phyloP scores from a whole-genome alignment of 164 flowering plant species.

The Piper betle region DNA sequence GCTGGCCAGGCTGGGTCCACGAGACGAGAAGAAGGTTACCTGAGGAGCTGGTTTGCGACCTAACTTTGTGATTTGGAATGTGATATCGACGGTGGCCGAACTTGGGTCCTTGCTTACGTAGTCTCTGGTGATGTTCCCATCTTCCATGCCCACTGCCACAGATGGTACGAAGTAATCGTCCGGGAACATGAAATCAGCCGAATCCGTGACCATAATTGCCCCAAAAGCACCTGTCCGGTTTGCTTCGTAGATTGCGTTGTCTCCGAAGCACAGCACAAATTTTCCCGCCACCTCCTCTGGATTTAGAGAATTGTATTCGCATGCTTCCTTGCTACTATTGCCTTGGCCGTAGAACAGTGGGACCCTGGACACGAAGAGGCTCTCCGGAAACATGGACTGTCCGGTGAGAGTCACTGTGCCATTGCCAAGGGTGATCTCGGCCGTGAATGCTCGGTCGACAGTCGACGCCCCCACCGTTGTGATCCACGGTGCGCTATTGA shows the following conservation, averaged over 20 bases:
- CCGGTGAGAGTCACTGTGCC: slow-evolving; percentile 9
- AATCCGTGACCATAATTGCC: slow-evolving; percentile 5
- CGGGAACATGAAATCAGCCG: not conserved
- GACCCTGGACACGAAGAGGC: slow-evolving; percentile 1
- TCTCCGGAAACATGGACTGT: slow-evolving; percentile 5
- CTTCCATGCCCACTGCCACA: slow-evolving; percentile 8
- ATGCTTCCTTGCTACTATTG: slow-evolving; percentile 6
- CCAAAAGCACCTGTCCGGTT: slow-evolving; percentile 6
- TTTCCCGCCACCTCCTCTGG: slow-evolving; percentile 7
- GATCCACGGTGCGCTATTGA: slow-evolving; percentile 2
- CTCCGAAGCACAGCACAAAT: slow-evolving; percentile 1
- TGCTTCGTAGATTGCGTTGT: not conserved
- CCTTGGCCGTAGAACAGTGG: slow-evolving; percentile 10
- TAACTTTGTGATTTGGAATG: slow-evolving; percentile 1
- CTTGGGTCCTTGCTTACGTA: slow-evolving; percentile 10
- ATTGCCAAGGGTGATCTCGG: slow-evolving; percentile 7
- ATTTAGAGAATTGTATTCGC: slow-evolving; percentile 1
- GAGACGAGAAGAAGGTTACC: slow-evolving; percentile 7
- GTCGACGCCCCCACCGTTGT: slow-evolving; percentile 15
- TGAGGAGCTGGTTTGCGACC: slow-evolving; percentile 6
- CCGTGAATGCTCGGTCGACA: slow-evolving; percentile 12
- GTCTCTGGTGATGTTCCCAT: slow-evolving; percentile 13
- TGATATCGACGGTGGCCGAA: slow-evolving; percentile 13
- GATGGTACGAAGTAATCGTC: slow-evolving; percentile 13
- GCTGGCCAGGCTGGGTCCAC: slow-evolving; percentile 3